Evolutionary conservation across 2,329 filamentous ascomycete species (phyloP), one percentile per base, ranked within the genome.

Genomic region (Fusarium irregulare): DNA sequence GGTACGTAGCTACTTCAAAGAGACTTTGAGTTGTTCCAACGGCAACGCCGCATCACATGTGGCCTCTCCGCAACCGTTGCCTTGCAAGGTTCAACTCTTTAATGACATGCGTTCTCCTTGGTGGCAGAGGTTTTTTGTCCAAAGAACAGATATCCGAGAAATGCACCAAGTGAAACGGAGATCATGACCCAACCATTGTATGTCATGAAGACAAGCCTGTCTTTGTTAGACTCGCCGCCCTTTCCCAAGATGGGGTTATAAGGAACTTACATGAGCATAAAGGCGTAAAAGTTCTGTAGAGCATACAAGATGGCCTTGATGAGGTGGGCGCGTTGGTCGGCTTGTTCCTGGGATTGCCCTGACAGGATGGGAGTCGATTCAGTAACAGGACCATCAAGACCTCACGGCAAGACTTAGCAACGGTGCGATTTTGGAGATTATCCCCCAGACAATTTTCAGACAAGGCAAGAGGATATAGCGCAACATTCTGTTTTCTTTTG

Each of bases 161-260:
- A 97, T 0, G 95, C 94, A 18, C 96, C 96, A 12, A 97, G 83
- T 1, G 92, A 92, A 18, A 98, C 94, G 5, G 95, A 88, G 72
- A 97, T 81, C 96, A 99, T 99, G 73, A 99, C 90, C 91, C 93
- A 97, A 60, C 96, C 96, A 76, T 99, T 99, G 83, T 99, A 99
- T n/a, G 96, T 99, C 96, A 99, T 99, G 82, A 99, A 99, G 23
- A 99, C 83, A 66, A 99, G 86, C 96, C 95, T 98, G 64, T n/a
- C 9, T 56, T 50, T 51, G 59, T 51, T 48, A 61, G 42, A 37
- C 12, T 27, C n/a, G 10, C 18, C 20, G n/a, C 20, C 13, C 11
- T 18, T 32, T 4, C 6, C 14, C 44, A 11, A 14, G 11, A 30
- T 10, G 10, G 28, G 20, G 11, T 47, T 11, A 23, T 18, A 27